phyloP scores from a whole-genome alignment of 257 asterid genomes.

The Ilex aquifolium region DNA sequence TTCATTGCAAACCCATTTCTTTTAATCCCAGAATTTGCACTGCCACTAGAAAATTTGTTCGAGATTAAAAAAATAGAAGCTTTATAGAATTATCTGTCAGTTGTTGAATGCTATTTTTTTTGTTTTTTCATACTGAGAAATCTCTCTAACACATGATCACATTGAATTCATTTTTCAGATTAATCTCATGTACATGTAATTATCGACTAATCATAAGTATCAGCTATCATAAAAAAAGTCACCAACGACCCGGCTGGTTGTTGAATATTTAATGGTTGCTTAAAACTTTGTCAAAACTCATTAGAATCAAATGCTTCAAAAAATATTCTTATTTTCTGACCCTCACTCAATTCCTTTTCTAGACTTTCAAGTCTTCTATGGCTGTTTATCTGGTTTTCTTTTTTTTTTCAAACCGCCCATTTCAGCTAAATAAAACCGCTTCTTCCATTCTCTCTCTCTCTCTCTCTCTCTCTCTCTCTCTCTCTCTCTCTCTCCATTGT shows the following conservation, averaged over 20 bases:
- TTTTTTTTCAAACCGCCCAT: slow-evolving; percentile 37
- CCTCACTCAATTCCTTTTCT: slow-evolving; percentile 23
- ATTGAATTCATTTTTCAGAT: too few species aligned
- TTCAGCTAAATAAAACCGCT: slow-evolving; percentile 16
- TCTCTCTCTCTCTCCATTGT: slow-evolving; percentile 24
- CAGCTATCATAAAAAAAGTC: background rate
- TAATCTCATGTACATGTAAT: background rate
- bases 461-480: slow-evolving; percentile 4
- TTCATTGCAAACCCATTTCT: slow-evolving; percentile 3
- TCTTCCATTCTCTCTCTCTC: slow-evolving; percentile 4
- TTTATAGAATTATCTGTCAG: too few species aligned
- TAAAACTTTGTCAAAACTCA: slow-evolving; percentile 1
- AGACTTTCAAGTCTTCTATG: slow-evolving; percentile 45
- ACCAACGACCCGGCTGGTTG: too few species aligned
- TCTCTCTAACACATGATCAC: too few species aligned
- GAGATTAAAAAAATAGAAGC: too few species aligned
- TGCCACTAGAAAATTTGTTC: too few species aligned
- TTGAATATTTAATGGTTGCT: background rate
- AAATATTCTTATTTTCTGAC: background rate
- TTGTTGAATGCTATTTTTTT: too few species aligned
- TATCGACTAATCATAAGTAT: too few species aligned
- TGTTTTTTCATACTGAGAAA: too few species aligned
- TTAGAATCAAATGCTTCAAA: background rate
- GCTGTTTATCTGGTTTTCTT: slow-evolving; percentile 27
- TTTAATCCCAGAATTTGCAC: background rate